Evolutionary conservation across 73 alveolate species (phyloP), one percentile per base, ranked within the genome.

Genomic region (Paramecium octaurelia): DNA sequence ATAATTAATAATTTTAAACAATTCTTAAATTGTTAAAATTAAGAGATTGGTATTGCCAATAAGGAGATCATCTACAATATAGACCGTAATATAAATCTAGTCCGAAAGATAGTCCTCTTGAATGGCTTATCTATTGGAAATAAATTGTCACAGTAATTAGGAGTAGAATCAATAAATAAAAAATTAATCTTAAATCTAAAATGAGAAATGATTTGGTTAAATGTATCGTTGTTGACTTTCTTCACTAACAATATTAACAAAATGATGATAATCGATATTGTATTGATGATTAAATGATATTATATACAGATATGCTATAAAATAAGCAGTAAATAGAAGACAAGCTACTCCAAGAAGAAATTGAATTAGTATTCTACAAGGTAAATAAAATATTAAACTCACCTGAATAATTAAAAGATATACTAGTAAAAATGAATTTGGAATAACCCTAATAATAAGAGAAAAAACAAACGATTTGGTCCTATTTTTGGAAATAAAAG

Each of bases 21-120:
- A 31, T 75, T 16, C 42, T 75, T 3, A 75, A 44, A 40, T 40
- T 75, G 11, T n/a, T 36, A n/a, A 36, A 36, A 75, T 35, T 75
- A 44, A 75, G 59, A 44, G 59, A 75, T 14, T 75, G 88, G 88
- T 36, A 34, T 36, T 36, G 88, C 7, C 16, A 75, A 40, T 20
- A 34, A 40, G 88, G 88, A 36, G 59, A 75, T 34, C 88, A 75
- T 75, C 18, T 75, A 75, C 9, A 75, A 75, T 75, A 75, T 75
- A 14, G 88, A 34, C 88, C 88, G 4, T 31, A 75, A 34, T 75
- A 34, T 20, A 75, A 75, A 31, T 36, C 38, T 75, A 75, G 88
- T 31, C 88, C 88, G 0, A 34, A 75, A 75, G 36, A 75, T 29
- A 40, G 12, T 75, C 21, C 60, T 14, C 3, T 14, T 14, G 57